Conservation (phyloP, 1,139 yeast species). For the Entelexis paramagnoliae region DNA sequence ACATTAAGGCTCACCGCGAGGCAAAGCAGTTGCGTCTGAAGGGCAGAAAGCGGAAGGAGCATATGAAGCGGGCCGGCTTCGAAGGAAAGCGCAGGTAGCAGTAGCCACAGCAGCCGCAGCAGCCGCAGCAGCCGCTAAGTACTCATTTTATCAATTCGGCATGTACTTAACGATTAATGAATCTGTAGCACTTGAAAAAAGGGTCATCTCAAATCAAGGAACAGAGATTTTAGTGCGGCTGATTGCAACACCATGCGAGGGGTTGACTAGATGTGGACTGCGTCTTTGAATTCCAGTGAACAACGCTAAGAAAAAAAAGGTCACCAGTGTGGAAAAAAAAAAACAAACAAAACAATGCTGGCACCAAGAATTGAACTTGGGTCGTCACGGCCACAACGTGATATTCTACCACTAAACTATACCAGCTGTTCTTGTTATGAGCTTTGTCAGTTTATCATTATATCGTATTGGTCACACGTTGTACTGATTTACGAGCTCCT, state of each 20-base stretch:
- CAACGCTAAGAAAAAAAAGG: too few species aligned
- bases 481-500: too few species aligned
- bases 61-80: slow-evolving; percentile 18
- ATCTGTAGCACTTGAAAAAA: not conserved
- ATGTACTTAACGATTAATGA: slow-evolving; percentile 3
- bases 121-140: not conserved
- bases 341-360: slow-evolving; percentile 22
- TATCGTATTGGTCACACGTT: not conserved
- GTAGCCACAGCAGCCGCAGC: not conserved
- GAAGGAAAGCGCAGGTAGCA: slow-evolving; percentile 2
- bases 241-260: too few species aligned
- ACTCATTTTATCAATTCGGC: not conserved
- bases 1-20: slow-evolving; percentile 68
- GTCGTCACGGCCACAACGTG: slow-evolving; percentile 36
- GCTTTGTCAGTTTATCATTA: slow-evolving; percentile 1
- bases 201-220: too few species aligned
- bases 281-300: too few species aligned
- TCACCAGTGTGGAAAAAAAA: too few species aligned
- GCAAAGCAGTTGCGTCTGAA: slow-evolving; percentile 45
- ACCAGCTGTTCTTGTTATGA: slow-evolving; percentile 22
- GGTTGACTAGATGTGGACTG: too few species aligned
- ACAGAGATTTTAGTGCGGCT: too few species aligned
- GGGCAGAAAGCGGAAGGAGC: slow-evolving; percentile 32
- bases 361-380: slow-evolving; percentile 32
- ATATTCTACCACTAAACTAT: slow-evolving; percentile 32